Evolutionary conservation across 495 filamentous ascomycete genomes (phyloP).

Genomic region (Trichoderma parareesei): DNA sequence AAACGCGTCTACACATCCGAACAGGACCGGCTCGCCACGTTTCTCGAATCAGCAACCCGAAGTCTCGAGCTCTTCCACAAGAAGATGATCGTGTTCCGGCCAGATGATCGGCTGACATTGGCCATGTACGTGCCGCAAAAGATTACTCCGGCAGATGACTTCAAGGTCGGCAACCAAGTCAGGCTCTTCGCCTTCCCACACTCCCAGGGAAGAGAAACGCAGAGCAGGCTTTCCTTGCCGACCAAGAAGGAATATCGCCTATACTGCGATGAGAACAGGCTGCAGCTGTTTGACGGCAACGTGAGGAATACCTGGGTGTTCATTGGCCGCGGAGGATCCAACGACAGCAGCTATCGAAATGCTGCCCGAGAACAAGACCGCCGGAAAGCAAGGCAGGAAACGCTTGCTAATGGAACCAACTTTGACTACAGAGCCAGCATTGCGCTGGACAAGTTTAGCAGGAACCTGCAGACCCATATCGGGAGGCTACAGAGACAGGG

Average conservation of each 20-base stretch:
- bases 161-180: slow-evolving; percentile 31
- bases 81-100: slow-evolving; percentile 37
- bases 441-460: slow-evolving; percentile 40
- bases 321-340: slow-evolving; percentile 25
- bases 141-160: slow-evolving; percentile 29
- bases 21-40: slow-evolving; percentile 31
- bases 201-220: slow-evolving; percentile 28
- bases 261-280: slow-evolving; percentile 32
- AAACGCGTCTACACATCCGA: slow-evolving; percentile 35
- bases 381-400: slow-evolving; percentile 27
- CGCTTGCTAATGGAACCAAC: slow-evolving; percentile 32
- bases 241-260: slow-evolving; percentile 40
- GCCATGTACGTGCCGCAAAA: slow-evolving; percentile 42
- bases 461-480: slow-evolving; percentile 30
- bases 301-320: slow-evolving; percentile 39
- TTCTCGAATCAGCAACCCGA: slow-evolving; percentile 26
- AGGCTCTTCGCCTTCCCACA: slow-evolving; percentile 43
- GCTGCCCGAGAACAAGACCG: slow-evolving; percentile 24
- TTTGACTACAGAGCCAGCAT: slow-evolving; percentile 36
- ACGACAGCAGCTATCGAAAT: slow-evolving; percentile 32
- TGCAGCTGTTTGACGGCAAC: slow-evolving; percentile 37
- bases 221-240: slow-evolving; percentile 28
- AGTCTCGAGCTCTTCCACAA: slow-evolving; percentile 35
- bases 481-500: slow-evolving; percentile 35
- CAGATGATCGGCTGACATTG: slow-evolving; percentile 40